Evolutionary conservation across 2,329 filamentous ascomycete species (phyloP), one percentile per base, ranked within the genome.

Genomic region (Fusarium sp.): DNA sequence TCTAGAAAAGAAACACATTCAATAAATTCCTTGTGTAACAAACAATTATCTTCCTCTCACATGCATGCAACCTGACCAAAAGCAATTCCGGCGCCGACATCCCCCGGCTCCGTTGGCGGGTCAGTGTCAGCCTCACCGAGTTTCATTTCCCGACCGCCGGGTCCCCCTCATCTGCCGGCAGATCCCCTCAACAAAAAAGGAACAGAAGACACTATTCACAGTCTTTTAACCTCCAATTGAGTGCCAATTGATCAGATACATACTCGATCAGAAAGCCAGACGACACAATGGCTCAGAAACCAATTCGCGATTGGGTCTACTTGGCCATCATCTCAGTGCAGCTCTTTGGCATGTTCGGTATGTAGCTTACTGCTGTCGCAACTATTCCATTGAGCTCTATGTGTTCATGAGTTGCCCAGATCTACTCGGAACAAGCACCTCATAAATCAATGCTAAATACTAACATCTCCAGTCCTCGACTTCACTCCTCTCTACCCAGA

Each of bases 401-500:
- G 22, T 11, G 4, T n/a, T 31, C 18, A 54, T 54, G 50, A 54
- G 27, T 31, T 34, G 27, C 27, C 24, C 24, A 8, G 18, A 18
- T 52, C 47, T n/a, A 18, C 3, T 52, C 10, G n/a, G 9, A 52
- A 29, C 22, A n/a, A 9, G 3, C 0, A 5, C 9, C 22, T 18
- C 2, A n/a, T 5, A 52, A 29, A 18, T 34, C 27, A 31, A 34
- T 34, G 18, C 18, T 7, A 2, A 10, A 20, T 27, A 70, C 67
- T 75, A 31, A 77, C 57, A 61, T 11, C 11, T n/a, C 2, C 65
- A 90, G 89, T 84, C 73, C 84, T 90, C 54, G 89, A 91, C 75
- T 85, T 88, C 57, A 84, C 89, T 38, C 83, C 84, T 35, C 84
- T 89, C 73, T 90, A 89, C 78, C 89, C 89, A 1, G 67, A 76